Percentiles rank a stretch among this genome's conserved stretches.
Conservation (phyloP, 345 rosid genomes). For the Citrus unshiu region DNA sequence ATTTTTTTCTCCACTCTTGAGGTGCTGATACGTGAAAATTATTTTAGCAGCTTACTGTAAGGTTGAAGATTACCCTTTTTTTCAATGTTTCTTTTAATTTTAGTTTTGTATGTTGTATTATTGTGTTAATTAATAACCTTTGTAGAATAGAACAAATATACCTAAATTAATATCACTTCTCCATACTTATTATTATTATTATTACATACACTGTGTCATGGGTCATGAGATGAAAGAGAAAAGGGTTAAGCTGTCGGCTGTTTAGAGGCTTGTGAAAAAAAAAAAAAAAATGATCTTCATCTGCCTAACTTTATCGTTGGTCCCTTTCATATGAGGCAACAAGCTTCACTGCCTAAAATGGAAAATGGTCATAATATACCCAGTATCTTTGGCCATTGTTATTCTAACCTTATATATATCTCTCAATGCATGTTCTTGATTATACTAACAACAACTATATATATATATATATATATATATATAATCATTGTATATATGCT, state of each 20-base stretch:
- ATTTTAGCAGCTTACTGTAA: slow-evolving; percentile 12
- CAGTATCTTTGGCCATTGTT: slow-evolving; percentile 10
- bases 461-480: too few relatives aligned
- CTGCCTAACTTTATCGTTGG: slow-evolving; percentile 25
- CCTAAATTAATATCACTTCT: slow-evolving; percentile 11
- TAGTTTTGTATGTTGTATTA: slow-evolving; percentile 4
- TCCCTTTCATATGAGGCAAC: slow-evolving; percentile 43
- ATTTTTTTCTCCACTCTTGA: slow-evolving; percentile 1
- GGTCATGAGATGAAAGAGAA: background rate
- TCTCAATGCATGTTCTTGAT: background rate
- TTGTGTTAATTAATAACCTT: slow-evolving; percentile 8
- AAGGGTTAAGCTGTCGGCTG: slow-evolving; percentile 44
- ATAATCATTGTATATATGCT: background rate
- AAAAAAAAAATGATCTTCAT: slow-evolving; percentile 13
- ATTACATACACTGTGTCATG: background rate
- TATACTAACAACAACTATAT: too few relatives aligned
- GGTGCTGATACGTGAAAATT: slow-evolving; percentile 17
- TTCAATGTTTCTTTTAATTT: background rate
- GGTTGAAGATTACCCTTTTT: background rate
- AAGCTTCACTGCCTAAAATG: slow-evolving; percentile 32
- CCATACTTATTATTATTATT: background rate
- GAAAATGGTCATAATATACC: slow-evolving; percentile 34
- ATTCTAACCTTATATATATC: background rate
- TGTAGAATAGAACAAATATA: slow-evolving; percentile 17
- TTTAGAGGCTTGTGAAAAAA: slow-evolving; percentile 27